Base-by-base conservation (phyloP, 208 protist genomes). In the Acanthamoeba castellanii region DNA sequence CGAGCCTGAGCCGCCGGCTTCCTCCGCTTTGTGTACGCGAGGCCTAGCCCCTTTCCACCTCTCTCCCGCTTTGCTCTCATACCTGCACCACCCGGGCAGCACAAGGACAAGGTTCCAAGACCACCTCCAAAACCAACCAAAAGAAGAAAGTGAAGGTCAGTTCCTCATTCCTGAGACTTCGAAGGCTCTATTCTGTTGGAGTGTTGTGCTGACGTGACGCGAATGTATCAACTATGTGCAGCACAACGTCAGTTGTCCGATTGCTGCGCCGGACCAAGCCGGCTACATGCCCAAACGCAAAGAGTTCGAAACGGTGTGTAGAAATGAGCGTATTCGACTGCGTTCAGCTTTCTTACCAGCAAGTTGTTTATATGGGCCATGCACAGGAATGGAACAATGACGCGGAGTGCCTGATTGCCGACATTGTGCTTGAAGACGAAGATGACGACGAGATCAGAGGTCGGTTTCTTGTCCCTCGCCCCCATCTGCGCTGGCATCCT, bases 91-190 rank as follows among this genome's bases (percentile, higher is more conserved):
- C 34, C 9, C 11, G 42, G 1, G 42, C 85, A 92, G 85, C 27
- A 13, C 85, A 74, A 52, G 55, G 59, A 7, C 85, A 34, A 30
- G 64, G 85, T 11, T 87, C 78, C n/a, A 92, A 92, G n/a, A 92
- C 85, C 14, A 68, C 64, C 20, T 68, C 85, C 16, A 92, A 92
- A 74, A 68, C 85, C 32, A 92, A 92, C 59, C 55, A 92, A 37
- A 92, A 92, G 85, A 92, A 74, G 37, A 92, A 92, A 52, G 85
- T 92, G 20, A 92, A 92, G 85, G 85, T 92, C 59, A 14, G 8
- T 57, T 90, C 30, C 82, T 70, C 52, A 14, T 34, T 90, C 32
- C n/a, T 34, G 0, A 9, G 25, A 88, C 61, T 32, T n/a, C 84
- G 30, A 18, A 61, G 32, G 74, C 27, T 2, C 6, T 5, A 61